Percentiles rank a stretch among this genome's conserved stretches.
Conservation (phyloP, 2,329 filamentous ascomycete species). For the Fusarium citri region DNA sequence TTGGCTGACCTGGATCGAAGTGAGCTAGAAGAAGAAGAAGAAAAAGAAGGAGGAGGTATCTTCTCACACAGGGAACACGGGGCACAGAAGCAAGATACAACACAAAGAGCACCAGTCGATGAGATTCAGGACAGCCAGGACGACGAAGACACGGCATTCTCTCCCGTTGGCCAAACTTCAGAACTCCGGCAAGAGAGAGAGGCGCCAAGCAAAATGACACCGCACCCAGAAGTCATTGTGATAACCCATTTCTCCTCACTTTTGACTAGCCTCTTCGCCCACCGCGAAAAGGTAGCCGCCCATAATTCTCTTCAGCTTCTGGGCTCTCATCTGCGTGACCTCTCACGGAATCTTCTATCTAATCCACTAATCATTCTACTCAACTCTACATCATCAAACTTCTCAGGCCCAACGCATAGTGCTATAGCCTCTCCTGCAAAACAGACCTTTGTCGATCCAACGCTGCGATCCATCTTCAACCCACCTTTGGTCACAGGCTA, state of each 20-base stretch:
- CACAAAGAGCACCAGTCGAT: conserved; percentile 5
- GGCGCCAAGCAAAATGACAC: conserved; percentile 3
- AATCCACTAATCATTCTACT: conserved; percentile 65
- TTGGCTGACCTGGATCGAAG: conserved; percentile 60
- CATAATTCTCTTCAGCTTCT: conserved; percentile 63
- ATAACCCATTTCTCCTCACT: conserved; percentile 66
- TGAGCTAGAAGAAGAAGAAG: conserved; percentile 51
- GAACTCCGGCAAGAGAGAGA: not conserved
- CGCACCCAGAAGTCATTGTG: conserved; percentile 58
- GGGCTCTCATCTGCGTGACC: conserved; percentile 57
- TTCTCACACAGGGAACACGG: not conserved
- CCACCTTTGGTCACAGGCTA: conserved; percentile 44
- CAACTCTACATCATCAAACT: conserved; percentile 59
- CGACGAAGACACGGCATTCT: conserved; percentile 45
- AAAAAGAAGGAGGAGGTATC: conserved; percentile 49
- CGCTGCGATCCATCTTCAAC: conserved; percentile 64
- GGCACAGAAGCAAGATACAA: not conserved
- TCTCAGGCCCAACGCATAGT: conserved; percentile 1
- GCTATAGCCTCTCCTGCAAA: conserved; percentile 13
- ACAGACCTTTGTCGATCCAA: conserved; percentile 52
- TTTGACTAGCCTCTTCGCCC: conserved; percentile 64
- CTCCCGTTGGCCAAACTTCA: conserved; percentile 9
- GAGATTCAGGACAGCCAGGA: conserved; percentile 53
- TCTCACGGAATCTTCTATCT: conserved; percentile 56
- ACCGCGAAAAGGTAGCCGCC: conserved; percentile 59